phyloP scores from a whole-genome alignment of 768 basidiomycete species.

The Termitomyces eurrhizus region DNA sequence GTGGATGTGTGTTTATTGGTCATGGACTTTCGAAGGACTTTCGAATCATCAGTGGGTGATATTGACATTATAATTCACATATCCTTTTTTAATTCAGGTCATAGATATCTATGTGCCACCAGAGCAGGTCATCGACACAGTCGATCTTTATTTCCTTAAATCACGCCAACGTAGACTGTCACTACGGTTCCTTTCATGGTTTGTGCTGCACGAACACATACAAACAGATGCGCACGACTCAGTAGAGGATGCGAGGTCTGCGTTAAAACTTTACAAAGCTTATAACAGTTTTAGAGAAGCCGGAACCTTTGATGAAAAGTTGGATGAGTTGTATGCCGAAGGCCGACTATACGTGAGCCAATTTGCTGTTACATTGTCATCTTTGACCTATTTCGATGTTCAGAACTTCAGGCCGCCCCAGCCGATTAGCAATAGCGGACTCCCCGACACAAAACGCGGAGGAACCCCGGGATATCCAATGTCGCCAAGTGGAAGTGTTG shows the following conservation, averaged over 20 bases:
- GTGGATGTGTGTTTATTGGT: constrained; percentile 95
- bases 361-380: background rate
- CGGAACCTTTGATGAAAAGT: constrained; percentile 77
- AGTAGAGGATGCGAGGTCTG: constrained; percentile 93
- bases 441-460: constrained; percentile 4
- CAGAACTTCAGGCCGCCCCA: constrained; percentile 22
- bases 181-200: constrained; percentile 91
- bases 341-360: constrained; percentile 66
- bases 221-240: constrained; percentile 96
- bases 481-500: background rate
- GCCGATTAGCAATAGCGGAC: background rate
- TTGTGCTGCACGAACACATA: constrained; percentile 86
- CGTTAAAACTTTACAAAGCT: constrained; percentile 79
- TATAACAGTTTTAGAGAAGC: constrained; percentile 73
- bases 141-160: constrained; percentile 89
- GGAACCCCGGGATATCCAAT: constrained; percentile 7
- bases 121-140: constrained; percentile 94
- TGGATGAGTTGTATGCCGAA: constrained; percentile 81
- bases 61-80: background rate
- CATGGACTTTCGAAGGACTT: constrained; percentile 98
- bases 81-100: background rate
- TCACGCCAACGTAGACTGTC: constrained; percentile 84
- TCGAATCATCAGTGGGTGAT: constrained; percentile 87
- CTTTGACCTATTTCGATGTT: background rate
- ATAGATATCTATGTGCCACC: constrained; percentile 95